Conservation (phyloP, 2,329 filamentous ascomycete genomes). For the Neofusicoccum sp. region DNA sequence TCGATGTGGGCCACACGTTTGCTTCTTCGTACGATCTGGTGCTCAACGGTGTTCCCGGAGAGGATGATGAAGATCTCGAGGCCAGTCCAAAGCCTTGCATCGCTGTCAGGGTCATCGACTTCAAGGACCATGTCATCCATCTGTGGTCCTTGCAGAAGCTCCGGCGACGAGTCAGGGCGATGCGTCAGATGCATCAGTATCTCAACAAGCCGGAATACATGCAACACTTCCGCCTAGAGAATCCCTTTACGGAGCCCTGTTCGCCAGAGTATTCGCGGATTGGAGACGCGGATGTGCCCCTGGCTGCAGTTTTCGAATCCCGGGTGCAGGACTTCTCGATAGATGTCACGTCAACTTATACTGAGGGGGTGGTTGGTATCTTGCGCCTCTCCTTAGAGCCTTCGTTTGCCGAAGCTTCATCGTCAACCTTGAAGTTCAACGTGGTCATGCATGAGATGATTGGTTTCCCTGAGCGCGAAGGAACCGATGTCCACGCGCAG, state of each 20-base stretch:
- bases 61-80: slow-evolving; percentile 83
- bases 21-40: slow-evolving; percentile 97
- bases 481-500: slow-evolving; percentile 92
- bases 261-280: slow-evolving; percentile 92
- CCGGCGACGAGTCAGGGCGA: slow-evolving; percentile 80
- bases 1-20: slow-evolving; percentile 84
- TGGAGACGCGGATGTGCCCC: slow-evolving; percentile 88
- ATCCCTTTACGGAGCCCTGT: slow-evolving; percentile 88
- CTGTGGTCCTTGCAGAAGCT: slow-evolving; percentile 96
- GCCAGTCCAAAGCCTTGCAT: slow-evolving; percentile 86
- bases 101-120: slow-evolving; percentile 87
- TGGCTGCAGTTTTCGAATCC: slow-evolving; percentile 91
- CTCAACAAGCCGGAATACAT: slow-evolving; percentile 93
- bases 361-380: slow-evolving; percentile 85
- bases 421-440: slow-evolving; percentile 94
- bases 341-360: slow-evolving; percentile 91
- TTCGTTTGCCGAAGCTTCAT: slow-evolving; percentile 87
- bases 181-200: slow-evolving; percentile 97
- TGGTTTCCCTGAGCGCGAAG: slow-evolving; percentile 93
- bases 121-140: slow-evolving; percentile 80
- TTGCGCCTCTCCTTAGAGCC: slow-evolving; percentile 90
- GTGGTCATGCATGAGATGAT: slow-evolving; percentile 97
- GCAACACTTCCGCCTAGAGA: slow-evolving; percentile 88
- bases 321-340: slow-evolving; percentile 91
- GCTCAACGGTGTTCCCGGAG: slow-evolving; percentile 82